Conservation (phyloP, 345 rosid genomes). For the Salix brachista region DNA sequence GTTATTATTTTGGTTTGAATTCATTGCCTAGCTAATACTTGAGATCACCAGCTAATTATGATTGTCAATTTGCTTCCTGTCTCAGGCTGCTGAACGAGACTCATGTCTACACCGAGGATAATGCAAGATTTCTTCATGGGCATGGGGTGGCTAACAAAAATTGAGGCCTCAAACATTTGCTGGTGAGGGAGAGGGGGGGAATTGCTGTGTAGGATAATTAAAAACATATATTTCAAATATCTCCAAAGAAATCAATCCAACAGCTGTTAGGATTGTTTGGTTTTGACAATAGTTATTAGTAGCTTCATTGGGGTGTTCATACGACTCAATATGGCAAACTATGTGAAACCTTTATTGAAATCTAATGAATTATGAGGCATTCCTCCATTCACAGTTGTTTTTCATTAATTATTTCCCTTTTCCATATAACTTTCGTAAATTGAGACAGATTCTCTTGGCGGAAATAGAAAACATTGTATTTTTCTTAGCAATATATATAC, state of each 20-base stretch:
- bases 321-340: slow-evolving; percentile 12
- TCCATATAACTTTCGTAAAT: background rate
- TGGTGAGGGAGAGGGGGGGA: slow-evolving; percentile 11
- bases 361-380: slow-evolving; percentile 27
- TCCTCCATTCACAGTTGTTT: slow-evolving; percentile 22
- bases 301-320: slow-evolving; percentile 23
- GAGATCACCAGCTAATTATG: background rate
- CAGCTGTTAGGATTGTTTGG: slow-evolving; percentile 16
- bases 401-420: background rate
- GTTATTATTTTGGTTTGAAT: background rate
- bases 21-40: background rate
- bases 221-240: slow-evolving; percentile 9
- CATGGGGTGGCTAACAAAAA: slow-evolving; percentile 70
- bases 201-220: slow-evolving; percentile 26
- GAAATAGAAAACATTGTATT: background rate
- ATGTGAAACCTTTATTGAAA: slow-evolving; percentile 16
- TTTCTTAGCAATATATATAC: background rate
- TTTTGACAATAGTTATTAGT: slow-evolving; percentile 2
- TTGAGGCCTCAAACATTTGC: slow-evolving; percentile 24
- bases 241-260: slow-evolving; percentile 15
- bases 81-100: slow-evolving; percentile 83
- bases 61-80: background rate
- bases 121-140: slow-evolving; percentile 89
- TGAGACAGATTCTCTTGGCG: background rate
- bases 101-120: slow-evolving; percentile 84